A percentile compares a stretch with the other conserved stretches of the same genome.
These are phyloP conservation scores for Euphorbia pulcherrima DNA, from an alignment of 345 rosid genomes.

Conservation along the genomic window DNA sequence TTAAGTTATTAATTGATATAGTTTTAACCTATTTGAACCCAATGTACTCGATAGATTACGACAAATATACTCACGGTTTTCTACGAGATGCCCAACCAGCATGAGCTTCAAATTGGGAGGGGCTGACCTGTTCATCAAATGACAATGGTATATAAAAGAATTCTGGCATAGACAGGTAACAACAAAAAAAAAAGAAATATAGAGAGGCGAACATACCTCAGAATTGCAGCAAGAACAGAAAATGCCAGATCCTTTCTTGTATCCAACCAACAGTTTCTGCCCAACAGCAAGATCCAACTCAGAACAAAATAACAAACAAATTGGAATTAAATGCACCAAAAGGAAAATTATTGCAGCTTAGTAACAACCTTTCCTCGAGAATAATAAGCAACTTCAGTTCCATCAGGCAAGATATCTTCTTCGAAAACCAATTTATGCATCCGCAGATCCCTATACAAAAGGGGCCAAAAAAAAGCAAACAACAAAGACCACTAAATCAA, in stretches of 20 bases:
- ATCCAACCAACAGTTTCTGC: slow-evolving; percentile 83
- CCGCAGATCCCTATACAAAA: slow-evolving; percentile 66
- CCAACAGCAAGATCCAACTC: slow-evolving; percentile 24
- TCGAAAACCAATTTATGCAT: slow-evolving; percentile 86
- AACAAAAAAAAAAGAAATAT: slow-evolving; percentile 7
- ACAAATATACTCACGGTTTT: slow-evolving; percentile 68
- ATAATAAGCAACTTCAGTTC: slow-evolving; percentile 84
- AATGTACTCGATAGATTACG: neutral
- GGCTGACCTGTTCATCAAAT: slow-evolving; percentile 63
- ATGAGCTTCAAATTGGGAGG: slow-evolving; percentile 93
- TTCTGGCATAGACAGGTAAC: slow-evolving; percentile 10
- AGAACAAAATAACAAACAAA: slow-evolving; percentile 21
- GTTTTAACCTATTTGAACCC: neutral
- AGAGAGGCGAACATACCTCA: slow-evolving; percentile 43
- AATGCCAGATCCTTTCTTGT: slow-evolving; percentile 78
- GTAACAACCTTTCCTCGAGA: slow-evolving; percentile 67
- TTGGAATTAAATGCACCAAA: slow-evolving; percentile 5
- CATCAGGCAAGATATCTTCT: slow-evolving; percentile 76
- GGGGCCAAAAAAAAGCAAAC: slow-evolving; percentile 12
- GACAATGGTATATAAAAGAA: slow-evolving; percentile 17
- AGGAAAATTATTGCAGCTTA: slow-evolving; percentile 13
- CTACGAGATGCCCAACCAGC: slow-evolving; percentile 92
- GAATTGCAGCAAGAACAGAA: slow-evolving; percentile 73
- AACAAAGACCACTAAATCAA: slow-evolving; percentile 1
- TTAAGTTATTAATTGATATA: neutral